phyloP scores from a whole-genome alignment of 1,284 basidiomycete genomes.

The Kwoniella shivajii region DNA sequence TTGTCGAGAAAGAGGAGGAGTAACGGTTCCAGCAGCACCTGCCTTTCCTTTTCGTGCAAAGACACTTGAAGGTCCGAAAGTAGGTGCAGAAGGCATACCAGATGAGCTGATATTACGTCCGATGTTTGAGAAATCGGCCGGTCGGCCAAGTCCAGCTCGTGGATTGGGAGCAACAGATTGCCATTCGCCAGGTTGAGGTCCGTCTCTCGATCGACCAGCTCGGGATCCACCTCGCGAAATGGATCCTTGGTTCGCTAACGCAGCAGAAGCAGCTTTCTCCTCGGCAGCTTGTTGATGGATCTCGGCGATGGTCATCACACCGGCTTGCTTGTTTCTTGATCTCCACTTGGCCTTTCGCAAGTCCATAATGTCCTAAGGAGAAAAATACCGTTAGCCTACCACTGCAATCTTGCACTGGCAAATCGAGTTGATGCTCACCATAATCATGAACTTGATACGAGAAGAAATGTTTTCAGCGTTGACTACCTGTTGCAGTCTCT shows the following conservation, averaged over 20 bases:
- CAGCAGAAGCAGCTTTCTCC: constrained; percentile 67
- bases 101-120: constrained; percentile 76
- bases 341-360: constrained; percentile 82
- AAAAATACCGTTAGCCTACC: not conserved
- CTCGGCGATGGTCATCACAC: constrained; percentile 86
- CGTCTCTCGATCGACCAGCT: constrained; percentile 70
- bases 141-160: constrained; percentile 65
- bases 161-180: constrained; percentile 66
- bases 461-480: constrained; percentile 75
- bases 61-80: constrained; percentile 84
- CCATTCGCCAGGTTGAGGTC: constrained; percentile 74
- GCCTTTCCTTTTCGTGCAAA: constrained; percentile 73
- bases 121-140: constrained; percentile 59
- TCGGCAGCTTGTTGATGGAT: constrained; percentile 78
- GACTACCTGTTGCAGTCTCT: constrained; percentile 78
- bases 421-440: constrained; percentile 60
- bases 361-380: constrained; percentile 78
- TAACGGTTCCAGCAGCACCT: constrained; percentile 58
- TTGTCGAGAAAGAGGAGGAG: constrained; percentile 70
- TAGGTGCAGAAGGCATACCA: constrained; percentile 67
- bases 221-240: constrained; percentile 81
- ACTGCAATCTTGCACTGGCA: no score
- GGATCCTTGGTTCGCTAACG: constrained; percentile 56
- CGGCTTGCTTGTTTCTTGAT: constrained; percentile 69
- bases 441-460: constrained; percentile 92